Conservation (phyloP, 805 yeast species). For the Wickerhamiella slavikovae region DNA sequence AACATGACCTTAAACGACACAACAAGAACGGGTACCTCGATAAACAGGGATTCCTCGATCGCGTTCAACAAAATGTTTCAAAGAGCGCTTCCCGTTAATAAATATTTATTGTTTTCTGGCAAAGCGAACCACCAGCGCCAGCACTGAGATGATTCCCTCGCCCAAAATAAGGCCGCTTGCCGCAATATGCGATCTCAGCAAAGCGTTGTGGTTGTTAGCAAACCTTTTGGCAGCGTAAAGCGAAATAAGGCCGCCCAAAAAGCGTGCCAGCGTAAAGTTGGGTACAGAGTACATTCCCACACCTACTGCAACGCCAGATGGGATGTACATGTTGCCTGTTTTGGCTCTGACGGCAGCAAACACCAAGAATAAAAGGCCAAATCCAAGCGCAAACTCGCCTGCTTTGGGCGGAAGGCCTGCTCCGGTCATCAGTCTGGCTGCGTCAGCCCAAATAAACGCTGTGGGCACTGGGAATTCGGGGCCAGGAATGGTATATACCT, state of each 20-base stretch:
- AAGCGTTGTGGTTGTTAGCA: slow-evolving; percentile 22
- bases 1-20: slow-evolving; percentile 59
- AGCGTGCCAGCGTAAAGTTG: slow-evolving; percentile 80
- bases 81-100: slow-evolving; percentile 14
- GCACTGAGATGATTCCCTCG: slow-evolving; percentile 74
- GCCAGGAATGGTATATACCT: slow-evolving; percentile 73
- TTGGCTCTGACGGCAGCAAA: slow-evolving; percentile 29
- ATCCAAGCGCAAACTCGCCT: slow-evolving; percentile 38
- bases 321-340: slow-evolving; percentile 29
- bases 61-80: slow-evolving; percentile 46
- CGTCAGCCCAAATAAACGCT: slow-evolving; percentile 90
- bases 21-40: slow-evolving; percentile 85
- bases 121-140: slow-evolving; percentile 36
- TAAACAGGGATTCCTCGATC: slow-evolving; percentile 68
- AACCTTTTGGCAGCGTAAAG: slow-evolving; percentile 21
- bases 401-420: slow-evolving; percentile 74
- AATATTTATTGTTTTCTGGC: neutral
- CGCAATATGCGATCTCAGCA: slow-evolving; percentile 62
- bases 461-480: slow-evolving; percentile 74
- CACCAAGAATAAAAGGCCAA: slow-evolving; percentile 46
- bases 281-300: slow-evolving; percentile 91
- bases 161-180: slow-evolving; percentile 88
- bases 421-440: slow-evolving; percentile 83
- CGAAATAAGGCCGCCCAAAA: slow-evolving; percentile 67
- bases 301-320: slow-evolving; percentile 94